Base-by-base conservation (phyloP, 164 flowering plant genomes). In the Aristolochia fimbriata region DNA sequence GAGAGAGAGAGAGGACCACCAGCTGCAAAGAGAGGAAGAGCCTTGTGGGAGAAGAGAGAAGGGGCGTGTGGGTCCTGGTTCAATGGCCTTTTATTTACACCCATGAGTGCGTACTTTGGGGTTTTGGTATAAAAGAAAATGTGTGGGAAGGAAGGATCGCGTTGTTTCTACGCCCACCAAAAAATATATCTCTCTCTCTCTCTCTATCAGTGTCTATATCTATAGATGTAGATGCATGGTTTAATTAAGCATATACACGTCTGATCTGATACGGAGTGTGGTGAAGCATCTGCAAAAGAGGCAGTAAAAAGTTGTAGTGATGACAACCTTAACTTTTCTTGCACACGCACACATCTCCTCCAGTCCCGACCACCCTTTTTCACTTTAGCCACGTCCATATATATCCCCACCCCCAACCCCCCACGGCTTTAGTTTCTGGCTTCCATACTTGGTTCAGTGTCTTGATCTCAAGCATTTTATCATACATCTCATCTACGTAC, bases 131-230 rank as follows among this genome's bases (percentile, higher is more conserved):
- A 61, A 57, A 61, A 60, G 65, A 68, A 74, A 66, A 68, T 73
- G 67, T 71, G 80, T 79, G 85, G 80, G 81, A 70, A 69, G 69
- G 66, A 77, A 74, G 59, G 75, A 68, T 68, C 55, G 91, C 91
- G 91, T 85, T 85, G 85, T 65, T 81, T 76, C 70, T 71, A 86
- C 76, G 92, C 92, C 65, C 75, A 80, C 73, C 70, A 66, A 64
- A 62, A 63, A 55, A 61, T 37, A 10, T 37, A 37, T 37, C 9
- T 37, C 43, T 6, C 43, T 37, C 43, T 37, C 43, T 37, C 12
- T 37, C 43, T 37, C 43, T 3, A 3, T 5, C 56, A 27, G 3
- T 12, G 20, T 15, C 15, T 22, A 52, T 22, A 11, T 22, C 15
- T 13, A 52, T 9, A 27, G 14, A 19, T 50, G 53, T 50, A 22